Evolutionary conservation across 768 basidiomycete genomes (phyloP).

Genomic region (Auriscalpium microsporum): DNA sequence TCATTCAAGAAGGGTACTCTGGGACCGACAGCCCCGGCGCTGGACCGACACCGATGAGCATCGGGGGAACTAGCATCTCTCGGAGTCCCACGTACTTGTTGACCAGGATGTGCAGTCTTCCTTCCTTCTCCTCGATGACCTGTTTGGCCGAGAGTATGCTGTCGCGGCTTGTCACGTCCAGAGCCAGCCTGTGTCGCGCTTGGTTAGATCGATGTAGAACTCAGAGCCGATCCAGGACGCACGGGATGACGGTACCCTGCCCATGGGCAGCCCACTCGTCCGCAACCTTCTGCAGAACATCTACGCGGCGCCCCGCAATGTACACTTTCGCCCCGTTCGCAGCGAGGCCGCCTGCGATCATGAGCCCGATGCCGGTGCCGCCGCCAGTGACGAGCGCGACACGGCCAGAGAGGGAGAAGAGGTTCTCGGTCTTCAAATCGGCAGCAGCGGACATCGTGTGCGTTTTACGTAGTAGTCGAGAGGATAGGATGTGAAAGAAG

Average conservation of each 20-base stretch:
- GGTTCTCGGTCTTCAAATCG: conserved; percentile 1
- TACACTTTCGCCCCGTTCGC: conserved; percentile 76
- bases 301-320: conserved; percentile 61
- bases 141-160: conserved; percentile 54
- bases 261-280: conserved; percentile 32
- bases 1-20: conserved; percentile 48
- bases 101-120: conserved; percentile 68
- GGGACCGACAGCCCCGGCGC: conserved; percentile 72
- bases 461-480: too few species aligned
- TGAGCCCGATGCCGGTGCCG: conserved; percentile 37
- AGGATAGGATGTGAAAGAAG: too few species aligned
- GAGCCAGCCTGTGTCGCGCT: conserved; percentile 36
- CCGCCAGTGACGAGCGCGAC: conserved; percentile 19
- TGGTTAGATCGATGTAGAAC: not conserved
- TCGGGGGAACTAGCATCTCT: too few species aligned
- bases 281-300: conserved; percentile 51
- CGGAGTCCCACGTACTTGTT: conserved; percentile 53
- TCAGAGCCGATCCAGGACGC: conserved; percentile 15
- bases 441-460: not conserved
- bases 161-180: conserved; percentile 66
- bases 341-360: conserved; percentile 68
- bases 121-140: conserved; percentile 48
- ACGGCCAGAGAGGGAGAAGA: conserved; percentile 13
- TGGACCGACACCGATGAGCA: conserved; percentile 19
- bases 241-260: conserved; percentile 54